Conservation (phyloP, 2,329 filamentous ascomycete species). For the Clonostachys sp. region DNA sequence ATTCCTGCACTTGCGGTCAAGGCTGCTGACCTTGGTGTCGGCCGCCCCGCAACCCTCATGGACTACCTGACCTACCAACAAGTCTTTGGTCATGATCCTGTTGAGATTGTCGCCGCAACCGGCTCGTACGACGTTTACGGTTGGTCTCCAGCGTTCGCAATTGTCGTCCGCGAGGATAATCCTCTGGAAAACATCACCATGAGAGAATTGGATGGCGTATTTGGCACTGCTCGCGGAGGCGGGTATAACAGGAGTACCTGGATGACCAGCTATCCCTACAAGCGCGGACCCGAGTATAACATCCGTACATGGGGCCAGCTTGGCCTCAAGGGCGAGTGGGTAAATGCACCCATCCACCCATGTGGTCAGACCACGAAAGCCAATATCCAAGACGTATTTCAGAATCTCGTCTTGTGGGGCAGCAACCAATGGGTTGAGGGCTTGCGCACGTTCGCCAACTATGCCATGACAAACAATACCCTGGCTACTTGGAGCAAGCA, state of each 20-base stretch:
- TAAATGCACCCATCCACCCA: not conserved
- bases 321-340: not conserved
- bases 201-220: not conserved
- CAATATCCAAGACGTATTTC: not conserved
- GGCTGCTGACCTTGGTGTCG: not conserved
- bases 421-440: not conserved
- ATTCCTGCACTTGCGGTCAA: not conserved
- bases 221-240: not conserved
- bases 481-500: not conserved
- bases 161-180: not conserved
- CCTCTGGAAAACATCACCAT: not conserved
- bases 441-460: not conserved
- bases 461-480: not conserved
- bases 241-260: not conserved
- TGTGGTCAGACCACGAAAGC: not conserved
- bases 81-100: not conserved
- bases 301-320: not conserved
- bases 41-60: not conserved
- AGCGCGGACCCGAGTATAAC: not conserved
- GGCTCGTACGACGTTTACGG: not conserved
- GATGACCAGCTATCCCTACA: not conserved
- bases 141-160: not conserved
- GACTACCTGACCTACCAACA: not conserved
- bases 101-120: not conserved
- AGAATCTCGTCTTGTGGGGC: not conserved